Conservation (phyloP, 176 grass and related monocot genomes). For the Triticum timopheevii region DNA sequence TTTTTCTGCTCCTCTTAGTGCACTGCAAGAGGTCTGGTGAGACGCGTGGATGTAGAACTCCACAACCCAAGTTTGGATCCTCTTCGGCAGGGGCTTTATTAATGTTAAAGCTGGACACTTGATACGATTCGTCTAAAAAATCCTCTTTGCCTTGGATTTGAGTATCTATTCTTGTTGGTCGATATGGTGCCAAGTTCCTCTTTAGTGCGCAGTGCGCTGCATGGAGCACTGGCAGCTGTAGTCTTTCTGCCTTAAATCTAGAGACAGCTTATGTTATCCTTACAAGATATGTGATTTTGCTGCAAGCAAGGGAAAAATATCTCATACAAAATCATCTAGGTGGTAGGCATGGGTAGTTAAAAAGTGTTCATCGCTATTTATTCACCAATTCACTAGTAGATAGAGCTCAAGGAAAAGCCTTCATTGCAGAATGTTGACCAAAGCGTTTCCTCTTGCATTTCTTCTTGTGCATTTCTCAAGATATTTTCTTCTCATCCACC, state of each 20-base stretch:
- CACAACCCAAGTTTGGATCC: not conserved
- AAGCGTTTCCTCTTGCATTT: not conserved
- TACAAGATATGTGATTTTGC: not conserved
- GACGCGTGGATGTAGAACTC: not conserved
- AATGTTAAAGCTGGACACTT: not conserved
- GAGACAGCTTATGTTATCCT: not conserved
- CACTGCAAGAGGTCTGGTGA: not conserved
- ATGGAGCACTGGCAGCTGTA: not conserved
- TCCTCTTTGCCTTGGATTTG: not conserved
- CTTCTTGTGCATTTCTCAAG: not conserved
- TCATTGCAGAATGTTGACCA: not conserved
- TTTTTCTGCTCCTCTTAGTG: not conserved
- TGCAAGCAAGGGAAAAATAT: not conserved
- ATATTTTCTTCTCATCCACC: not conserved
- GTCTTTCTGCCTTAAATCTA: not conserved
- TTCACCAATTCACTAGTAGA: not conserved
- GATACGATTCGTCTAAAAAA: not conserved
- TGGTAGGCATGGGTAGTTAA: not conserved
- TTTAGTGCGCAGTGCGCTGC: not conserved
- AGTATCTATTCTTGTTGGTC: not conserved
- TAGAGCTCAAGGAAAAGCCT: slow-evolving; percentile 1
- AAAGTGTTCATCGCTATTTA: not conserved
- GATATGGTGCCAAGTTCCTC: not conserved
- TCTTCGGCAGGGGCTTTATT: not conserved
- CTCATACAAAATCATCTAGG: not conserved